Evolutionary conservation across 371 early-diverging fungal genomes (phyloP).

Genomic region (Globomyces sp.): DNA sequence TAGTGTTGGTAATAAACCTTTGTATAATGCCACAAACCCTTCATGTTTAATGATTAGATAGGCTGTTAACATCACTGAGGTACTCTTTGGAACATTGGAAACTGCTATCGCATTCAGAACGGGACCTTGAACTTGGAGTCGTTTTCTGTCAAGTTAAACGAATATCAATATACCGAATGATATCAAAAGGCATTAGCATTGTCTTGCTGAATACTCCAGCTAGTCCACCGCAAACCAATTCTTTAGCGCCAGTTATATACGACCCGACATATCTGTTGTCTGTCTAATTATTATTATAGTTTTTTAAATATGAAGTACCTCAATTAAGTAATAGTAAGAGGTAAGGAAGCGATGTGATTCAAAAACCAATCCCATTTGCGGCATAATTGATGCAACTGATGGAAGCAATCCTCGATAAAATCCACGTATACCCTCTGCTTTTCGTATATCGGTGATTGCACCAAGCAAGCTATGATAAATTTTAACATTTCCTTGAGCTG

Average conservation of each 20-base stretch:
- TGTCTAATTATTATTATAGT: background rate
- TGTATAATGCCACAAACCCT: conserved; percentile 81
- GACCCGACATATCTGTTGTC: background rate
- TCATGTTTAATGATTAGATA: conserved; percentile 66
- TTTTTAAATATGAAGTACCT: conserved; percentile 16
- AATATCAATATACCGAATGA: conserved; percentile 49
- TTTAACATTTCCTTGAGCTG: conserved; percentile 64
- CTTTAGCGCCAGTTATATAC: conserved; percentile 20
- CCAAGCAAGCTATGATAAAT: conserved; percentile 63
- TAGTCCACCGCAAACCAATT: conserved; percentile 77
- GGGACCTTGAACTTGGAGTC: conserved; percentile 73
- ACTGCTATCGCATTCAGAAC: conserved; percentile 47
- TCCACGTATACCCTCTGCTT: conserved; percentile 73
- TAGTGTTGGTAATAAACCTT: conserved; percentile 79
- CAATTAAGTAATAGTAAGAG: conserved; percentile 12
- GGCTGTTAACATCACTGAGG: conserved; percentile 55
- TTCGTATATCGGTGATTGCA: conserved; percentile 33
- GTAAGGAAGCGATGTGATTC: conserved; percentile 23
- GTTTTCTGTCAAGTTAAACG: conserved; percentile 29
- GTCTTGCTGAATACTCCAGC: conserved; percentile 83
- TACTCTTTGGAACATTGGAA: conserved; percentile 53
- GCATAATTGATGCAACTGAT: conserved; percentile 82
- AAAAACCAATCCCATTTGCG: conserved; percentile 80
- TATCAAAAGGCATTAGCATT: conserved; percentile 88
- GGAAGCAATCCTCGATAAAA: conserved; percentile 87